Conservation (phyloP, 176 grass and related monocot genomes). For the Raddia distichophylla region DNA sequence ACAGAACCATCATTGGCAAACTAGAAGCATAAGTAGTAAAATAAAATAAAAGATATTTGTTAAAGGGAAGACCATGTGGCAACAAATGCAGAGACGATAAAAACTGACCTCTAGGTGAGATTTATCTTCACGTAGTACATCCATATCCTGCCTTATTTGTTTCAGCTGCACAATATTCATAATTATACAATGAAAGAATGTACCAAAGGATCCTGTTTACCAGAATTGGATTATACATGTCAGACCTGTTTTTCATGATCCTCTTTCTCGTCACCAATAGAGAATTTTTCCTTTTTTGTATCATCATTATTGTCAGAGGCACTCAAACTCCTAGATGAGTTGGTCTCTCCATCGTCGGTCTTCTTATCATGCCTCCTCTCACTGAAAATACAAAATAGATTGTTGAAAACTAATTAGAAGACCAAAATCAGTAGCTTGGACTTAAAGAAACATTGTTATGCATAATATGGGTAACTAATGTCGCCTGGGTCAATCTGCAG, state of each 20-base stretch:
- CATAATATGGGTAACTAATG: constrained; percentile 10
- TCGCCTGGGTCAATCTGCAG: not conserved
- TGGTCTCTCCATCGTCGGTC: constrained; percentile 68
- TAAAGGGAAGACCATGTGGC: not conserved
- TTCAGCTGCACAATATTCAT: constrained; percentile 65
- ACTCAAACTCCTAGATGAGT: constrained; percentile 70
- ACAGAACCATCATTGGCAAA: constrained; percentile 9
- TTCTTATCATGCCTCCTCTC: constrained; percentile 80
- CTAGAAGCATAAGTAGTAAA: not conserved
- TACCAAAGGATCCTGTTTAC: not conserved
- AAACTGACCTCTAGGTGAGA: constrained; percentile 72
- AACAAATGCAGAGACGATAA: constrained; percentile 4
- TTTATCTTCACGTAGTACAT: constrained; percentile 67
- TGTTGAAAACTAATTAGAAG: constrained; percentile 22
- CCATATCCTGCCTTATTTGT: constrained; percentile 65
- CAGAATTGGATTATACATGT: not conserved
- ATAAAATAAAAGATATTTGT: not conserved
- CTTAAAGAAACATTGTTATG: constrained; percentile 3
- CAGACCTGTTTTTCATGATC: constrained; percentile 63
- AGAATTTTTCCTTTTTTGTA: constrained; percentile 57
- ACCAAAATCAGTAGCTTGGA: not conserved
- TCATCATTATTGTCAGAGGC: constrained; percentile 62
- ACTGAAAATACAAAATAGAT: constrained; percentile 36
- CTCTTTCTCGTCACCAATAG: constrained; percentile 66
- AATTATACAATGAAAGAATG: constrained; percentile 22